phyloP scores from a whole-genome alignment of 495 filamentous ascomycete species.

The Amorphotheca resinae region DNA sequence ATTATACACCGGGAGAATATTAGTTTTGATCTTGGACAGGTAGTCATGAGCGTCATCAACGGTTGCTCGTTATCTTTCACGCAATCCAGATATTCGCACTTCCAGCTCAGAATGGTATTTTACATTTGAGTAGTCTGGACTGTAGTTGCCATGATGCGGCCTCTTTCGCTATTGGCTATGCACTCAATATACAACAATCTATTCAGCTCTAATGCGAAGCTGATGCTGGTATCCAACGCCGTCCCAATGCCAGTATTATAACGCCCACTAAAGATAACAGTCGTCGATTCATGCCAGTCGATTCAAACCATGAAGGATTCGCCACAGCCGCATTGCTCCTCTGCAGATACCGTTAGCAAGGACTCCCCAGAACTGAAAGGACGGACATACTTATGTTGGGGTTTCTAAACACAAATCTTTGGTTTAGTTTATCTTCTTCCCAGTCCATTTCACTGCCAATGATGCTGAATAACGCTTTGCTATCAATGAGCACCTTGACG shows the following conservation, averaged over 20 bases:
- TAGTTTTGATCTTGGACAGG: neutral
- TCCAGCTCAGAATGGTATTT: neutral
- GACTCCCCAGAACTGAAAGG: neutral
- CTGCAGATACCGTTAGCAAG: constrained; percentile 32
- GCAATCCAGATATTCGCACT: neutral
- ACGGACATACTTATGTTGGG: constrained; percentile 90
- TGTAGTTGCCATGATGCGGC: neutral
- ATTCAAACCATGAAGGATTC: constrained; percentile 91
- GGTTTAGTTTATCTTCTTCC: constrained; percentile 86
- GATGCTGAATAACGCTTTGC: constrained; percentile 92
- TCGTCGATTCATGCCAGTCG: no score
- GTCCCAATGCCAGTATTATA: constrained; percentile 16
- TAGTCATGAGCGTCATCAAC: no score
- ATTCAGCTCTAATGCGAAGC: constrained; percentile 11
- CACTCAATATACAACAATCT: constrained; percentile 6
- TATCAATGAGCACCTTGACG: constrained; percentile 90
- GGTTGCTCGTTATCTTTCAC: neutral
- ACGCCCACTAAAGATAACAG: constrained; percentile 9
- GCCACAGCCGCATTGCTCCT: constrained; percentile 94
- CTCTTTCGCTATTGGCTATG: neutral
- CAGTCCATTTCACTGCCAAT: constrained; percentile 99
- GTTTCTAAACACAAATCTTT: constrained; percentile 87
- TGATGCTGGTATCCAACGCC: constrained; percentile 19
- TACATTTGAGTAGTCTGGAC: neutral
- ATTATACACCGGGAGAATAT: constrained; percentile 30